Evolutionary conservation across 139 green algal genomes (phyloP).

Genomic region (Chlamydomonas sphaeroides): DNA sequence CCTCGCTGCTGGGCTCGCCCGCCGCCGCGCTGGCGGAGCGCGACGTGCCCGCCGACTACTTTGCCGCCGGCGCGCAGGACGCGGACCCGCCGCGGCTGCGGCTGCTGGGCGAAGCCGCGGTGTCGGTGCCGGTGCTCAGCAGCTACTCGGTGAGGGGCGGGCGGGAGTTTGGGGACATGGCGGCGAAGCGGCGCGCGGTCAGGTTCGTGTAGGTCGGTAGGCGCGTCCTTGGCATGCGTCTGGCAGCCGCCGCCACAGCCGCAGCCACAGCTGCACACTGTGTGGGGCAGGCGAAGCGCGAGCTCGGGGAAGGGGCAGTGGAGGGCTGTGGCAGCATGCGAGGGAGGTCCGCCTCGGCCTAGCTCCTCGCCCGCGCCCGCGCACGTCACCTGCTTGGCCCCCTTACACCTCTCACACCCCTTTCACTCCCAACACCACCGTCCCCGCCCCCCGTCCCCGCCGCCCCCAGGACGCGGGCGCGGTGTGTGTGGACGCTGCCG

Average conservation of each 20-base stretch:
- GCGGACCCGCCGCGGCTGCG: neutral
- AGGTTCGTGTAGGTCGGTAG: too few relatives aligned
- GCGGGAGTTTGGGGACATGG: neutral
- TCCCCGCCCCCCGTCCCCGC: too few relatives aligned
- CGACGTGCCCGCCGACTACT: neutral
- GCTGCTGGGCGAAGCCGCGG: neutral
- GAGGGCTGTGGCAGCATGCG: too few relatives aligned
- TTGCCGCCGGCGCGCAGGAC: neutral
- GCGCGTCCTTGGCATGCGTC: too few relatives aligned
- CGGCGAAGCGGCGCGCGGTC: too few relatives aligned
- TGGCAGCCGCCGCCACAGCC: too few relatives aligned
- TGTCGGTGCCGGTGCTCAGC: neutral
- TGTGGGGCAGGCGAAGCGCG: too few relatives aligned
- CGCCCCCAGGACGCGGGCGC: slow-evolving; percentile 13
- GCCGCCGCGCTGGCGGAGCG: neutral
- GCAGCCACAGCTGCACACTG: too few relatives aligned
- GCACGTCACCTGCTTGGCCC: too few relatives aligned
- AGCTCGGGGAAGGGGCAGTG: too few relatives aligned
- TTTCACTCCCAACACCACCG: neutral
- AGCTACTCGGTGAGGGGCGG: neutral
- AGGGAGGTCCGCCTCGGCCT: too few relatives aligned
- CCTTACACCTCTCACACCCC: neutral
- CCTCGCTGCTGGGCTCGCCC: neutral
- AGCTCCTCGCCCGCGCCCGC: too few relatives aligned
- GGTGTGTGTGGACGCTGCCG: neutral